Evolutionary conservation across 208 protist species (phyloP).

Genomic region (Endotrypanum monterogeii): DNA sequence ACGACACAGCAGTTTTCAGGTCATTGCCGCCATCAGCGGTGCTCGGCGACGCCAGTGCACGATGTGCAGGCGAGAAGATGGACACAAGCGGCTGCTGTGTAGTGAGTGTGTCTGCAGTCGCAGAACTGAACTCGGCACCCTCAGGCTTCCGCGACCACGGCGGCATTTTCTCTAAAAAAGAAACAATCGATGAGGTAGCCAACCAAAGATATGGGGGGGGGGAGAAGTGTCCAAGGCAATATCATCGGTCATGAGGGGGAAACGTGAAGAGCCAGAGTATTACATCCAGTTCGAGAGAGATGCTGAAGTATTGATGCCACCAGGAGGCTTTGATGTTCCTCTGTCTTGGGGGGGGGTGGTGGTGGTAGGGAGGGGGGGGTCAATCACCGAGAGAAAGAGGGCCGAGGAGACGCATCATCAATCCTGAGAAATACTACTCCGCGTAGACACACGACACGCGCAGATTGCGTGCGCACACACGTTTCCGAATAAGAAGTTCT

Average conservation of each 20-base stretch:
- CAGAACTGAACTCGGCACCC: background rate
- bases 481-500: too few relatives aligned
- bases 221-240: background rate
- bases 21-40: background rate
- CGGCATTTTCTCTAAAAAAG: conserved; percentile 6
- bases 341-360: background rate
- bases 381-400: background rate
- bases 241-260: background rate
- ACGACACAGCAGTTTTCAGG: background rate
- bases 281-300: background rate
- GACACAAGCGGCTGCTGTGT: conserved; percentile 16
- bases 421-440: background rate
- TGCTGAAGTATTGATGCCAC: background rate
- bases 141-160: conserved; percentile 8
- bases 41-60: background rate
- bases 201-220: background rate
- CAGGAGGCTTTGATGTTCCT: background rate
- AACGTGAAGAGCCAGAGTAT: background rate
- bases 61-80: conserved; percentile 22
- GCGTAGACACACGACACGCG: too few relatives aligned
- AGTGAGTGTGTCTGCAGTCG: background rate
- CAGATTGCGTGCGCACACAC: too few relatives aligned
- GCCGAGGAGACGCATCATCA: background rate
- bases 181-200: too few relatives aligned
- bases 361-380: too few relatives aligned